Conservation (phyloP, 495 filamentous ascomycete genomes). For the Hypoxylon cercidicola region DNA sequence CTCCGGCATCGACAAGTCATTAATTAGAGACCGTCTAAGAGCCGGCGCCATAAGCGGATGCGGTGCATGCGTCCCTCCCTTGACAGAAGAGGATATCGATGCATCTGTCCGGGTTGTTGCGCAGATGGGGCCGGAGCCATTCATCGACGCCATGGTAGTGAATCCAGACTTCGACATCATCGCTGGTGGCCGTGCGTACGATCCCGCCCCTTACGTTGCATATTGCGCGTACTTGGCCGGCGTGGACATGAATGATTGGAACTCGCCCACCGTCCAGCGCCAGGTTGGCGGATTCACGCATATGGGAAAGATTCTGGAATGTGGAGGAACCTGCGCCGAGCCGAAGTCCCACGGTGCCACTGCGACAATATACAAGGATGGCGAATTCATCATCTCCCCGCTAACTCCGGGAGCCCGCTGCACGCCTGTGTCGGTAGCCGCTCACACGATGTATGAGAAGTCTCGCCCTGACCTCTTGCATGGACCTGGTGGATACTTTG, state of each 20-base stretch:
- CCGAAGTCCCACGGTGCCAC: conserved; percentile 55
- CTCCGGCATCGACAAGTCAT: conserved; percentile 47
- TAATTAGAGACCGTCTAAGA: conserved; percentile 43
- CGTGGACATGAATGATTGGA: conserved; percentile 15
- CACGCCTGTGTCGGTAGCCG: conserved; percentile 57
- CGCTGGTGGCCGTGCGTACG: conserved; percentile 60
- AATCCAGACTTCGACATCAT: conserved; percentile 58
- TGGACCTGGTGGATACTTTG: conserved; percentile 59
- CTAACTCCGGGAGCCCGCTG: conserved; percentile 48
- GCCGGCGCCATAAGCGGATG: conserved; percentile 40
- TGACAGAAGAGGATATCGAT: conserved; percentile 54
- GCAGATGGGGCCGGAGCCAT: conserved; percentile 53
- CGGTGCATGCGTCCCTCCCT: conserved; percentile 46
- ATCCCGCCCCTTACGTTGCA: conserved; percentile 60
- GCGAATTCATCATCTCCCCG: conserved; percentile 58
- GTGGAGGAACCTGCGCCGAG: conserved; percentile 57
- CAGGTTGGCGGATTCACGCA: conserved; percentile 52
- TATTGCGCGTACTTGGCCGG: conserved; percentile 48
- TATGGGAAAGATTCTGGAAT: conserved; percentile 67
- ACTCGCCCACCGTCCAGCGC: conserved; percentile 23
- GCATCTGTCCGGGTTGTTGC: conserved; percentile 47
- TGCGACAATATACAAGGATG: conserved; percentile 50
- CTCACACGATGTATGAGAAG: conserved; percentile 65
- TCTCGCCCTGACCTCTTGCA: conserved; percentile 56
- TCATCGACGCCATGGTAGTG: conserved; percentile 51